Conservation (phyloP, 148 eudicot genomes). For the Spergularia marina region DNA sequence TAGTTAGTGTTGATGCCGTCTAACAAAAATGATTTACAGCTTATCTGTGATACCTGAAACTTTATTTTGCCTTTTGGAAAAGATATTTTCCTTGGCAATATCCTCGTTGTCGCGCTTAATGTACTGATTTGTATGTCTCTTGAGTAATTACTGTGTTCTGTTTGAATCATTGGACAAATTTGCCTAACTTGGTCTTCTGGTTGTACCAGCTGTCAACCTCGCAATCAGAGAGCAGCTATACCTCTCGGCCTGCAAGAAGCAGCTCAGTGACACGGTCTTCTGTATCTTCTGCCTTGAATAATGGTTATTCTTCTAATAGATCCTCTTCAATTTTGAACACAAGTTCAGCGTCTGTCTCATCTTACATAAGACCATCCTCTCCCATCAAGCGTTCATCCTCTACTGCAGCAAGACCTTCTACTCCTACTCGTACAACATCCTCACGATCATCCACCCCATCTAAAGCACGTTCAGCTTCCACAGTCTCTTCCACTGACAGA, state of each 20-base stretch:
- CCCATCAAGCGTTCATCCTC: slow-evolving; percentile 75
- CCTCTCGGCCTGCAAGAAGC: slow-evolving; percentile 73
- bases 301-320: slow-evolving; percentile 58
- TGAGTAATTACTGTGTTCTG: neutral
- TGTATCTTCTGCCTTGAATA: slow-evolving; percentile 55
- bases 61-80: neutral
- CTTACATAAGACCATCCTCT: slow-evolving; percentile 87
- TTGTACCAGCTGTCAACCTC: slow-evolving; percentile 65
- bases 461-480: slow-evolving; percentile 48
- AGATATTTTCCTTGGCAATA: neutral
- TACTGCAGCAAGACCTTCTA: slow-evolving; percentile 66
- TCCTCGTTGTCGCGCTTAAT: neutral
- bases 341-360: slow-evolving; percentile 91
- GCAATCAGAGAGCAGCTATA: slow-evolving; percentile 61
- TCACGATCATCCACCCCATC: slow-evolving; percentile 76
- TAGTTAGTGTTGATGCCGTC: neutral
- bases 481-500: slow-evolving; percentile 55
- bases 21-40: neutral
- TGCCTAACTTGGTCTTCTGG: slow-evolving; percentile 16
- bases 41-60: neutral
- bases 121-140: neutral
- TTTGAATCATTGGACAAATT: neutral
- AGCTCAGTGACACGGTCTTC: slow-evolving; percentile 88
- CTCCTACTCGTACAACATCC: slow-evolving; percentile 67
- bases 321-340: slow-evolving; percentile 77